These are phyloP conservation scores for Solanum pimpinellifolium DNA, from an alignment of 257 asterid species.

Conservation along the genomic window DNA sequence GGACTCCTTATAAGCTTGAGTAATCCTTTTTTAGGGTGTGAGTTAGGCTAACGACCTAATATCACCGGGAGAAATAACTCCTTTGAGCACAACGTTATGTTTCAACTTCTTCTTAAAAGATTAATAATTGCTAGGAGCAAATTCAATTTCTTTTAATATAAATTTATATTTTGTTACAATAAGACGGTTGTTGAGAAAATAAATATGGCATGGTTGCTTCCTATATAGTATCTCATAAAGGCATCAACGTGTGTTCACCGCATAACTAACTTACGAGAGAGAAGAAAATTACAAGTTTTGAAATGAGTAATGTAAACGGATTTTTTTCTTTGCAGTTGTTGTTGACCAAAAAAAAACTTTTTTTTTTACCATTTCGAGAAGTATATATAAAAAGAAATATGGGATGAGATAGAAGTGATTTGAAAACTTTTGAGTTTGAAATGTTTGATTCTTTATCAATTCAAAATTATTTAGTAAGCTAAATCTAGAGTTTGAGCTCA, in stretches of 20 bases:
- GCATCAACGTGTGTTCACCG: neutral
- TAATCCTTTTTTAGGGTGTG: no score
- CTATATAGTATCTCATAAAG: neutral
- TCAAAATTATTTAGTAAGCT: no score
- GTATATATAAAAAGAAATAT: no score
- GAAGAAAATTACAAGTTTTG: neutral
- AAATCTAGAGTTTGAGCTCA: no score
- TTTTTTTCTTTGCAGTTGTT: neutral
- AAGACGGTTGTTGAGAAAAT: neutral
- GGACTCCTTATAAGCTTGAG: accelerated
- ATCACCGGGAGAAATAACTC: neutral
- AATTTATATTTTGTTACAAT: neutral
- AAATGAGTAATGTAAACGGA: neutral
- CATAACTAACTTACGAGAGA: neutral
- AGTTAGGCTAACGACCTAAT: no score
- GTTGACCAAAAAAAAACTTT: neutral
- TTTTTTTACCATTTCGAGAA: no score
- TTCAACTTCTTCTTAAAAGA: neutral
- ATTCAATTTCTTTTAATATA: neutral
- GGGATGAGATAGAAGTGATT: no score
- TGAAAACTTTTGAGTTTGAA: no score
- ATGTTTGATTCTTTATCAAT: no score
- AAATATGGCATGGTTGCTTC: neutral
- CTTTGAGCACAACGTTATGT: neutral
- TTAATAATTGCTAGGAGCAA: neutral